Percentiles rank a stretch among this genome's conserved stretches.
phyloP scores from a whole-genome alignment of 2,329 filamentous ascomycete genomes.

The Fusarium sp. region DNA sequence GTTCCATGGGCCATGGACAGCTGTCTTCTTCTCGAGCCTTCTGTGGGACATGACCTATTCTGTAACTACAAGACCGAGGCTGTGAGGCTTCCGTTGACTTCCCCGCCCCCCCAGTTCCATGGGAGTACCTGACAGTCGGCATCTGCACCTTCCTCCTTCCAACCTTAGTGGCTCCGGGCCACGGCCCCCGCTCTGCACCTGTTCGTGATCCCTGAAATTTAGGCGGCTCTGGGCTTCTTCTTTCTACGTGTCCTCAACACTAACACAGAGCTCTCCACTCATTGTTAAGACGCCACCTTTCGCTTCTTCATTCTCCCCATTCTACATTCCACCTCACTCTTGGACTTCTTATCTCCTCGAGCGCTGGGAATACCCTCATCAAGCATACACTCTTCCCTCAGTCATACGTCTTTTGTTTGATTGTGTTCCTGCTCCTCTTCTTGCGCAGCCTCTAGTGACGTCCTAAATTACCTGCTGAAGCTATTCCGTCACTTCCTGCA shows the following conservation, averaged over 20 bases:
- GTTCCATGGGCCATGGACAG: conserved; percentile 1
- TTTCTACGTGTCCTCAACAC: conserved; percentile 51
- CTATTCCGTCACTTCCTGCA: conserved; percentile 63
- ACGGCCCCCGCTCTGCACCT: conserved; percentile 33
- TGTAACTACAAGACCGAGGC: conserved; percentile 8
- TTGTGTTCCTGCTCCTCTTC: conserved; percentile 5
- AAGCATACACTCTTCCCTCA: conserved; percentile 1
- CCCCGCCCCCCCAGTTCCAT: conserved; percentile 18
- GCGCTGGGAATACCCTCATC: conserved; percentile 41
- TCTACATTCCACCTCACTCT: conserved; percentile 46
- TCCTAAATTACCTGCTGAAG: conserved; percentile 18
- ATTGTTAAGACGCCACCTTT: conserved; percentile 44
- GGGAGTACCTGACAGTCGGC: conserved; percentile 33
- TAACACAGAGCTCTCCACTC: conserved; percentile 42
- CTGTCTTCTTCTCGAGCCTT: conserved; percentile 39
- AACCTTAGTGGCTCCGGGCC: conserved; percentile 34
- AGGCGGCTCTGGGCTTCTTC: conserved; percentile 42
- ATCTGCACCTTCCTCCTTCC: conserved; percentile 36
- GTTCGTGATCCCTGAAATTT: conserved; percentile 43
- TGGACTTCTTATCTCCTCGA: conserved; percentile 43
- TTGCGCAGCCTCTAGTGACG: conserved; percentile 41
- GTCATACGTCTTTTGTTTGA: conserved; percentile 7
- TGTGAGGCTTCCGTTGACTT: conserved; percentile 18
- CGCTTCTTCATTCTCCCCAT: conserved; percentile 30
- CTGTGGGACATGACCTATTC: conserved; percentile 23